phyloP scores from a whole-genome alignment of 169 alveolate species.

The Pseudocohnilembus persalinus region DNA sequence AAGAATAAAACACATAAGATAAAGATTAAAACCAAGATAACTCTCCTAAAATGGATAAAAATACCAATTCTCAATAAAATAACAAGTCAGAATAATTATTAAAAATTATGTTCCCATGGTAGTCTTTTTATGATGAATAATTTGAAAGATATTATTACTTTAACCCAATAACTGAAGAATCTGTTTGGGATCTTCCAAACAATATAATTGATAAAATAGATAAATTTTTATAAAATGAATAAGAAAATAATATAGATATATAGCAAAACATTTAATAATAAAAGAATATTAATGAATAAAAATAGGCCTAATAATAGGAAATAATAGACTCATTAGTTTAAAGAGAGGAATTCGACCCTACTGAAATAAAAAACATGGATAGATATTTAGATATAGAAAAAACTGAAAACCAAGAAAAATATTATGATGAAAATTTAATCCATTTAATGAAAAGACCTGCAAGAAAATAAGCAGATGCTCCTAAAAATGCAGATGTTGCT shows the following conservation, averaged over 20 bases:
- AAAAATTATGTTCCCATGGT: conserved; percentile 37
- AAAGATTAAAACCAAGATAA: background rate
- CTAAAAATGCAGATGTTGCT: conserved; percentile 78
- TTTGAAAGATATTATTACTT: conserved; percentile 66
- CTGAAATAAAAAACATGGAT: background rate
- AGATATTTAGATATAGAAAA: background rate
- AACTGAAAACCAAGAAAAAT: background rate
- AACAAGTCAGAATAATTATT: conserved; percentile 4
- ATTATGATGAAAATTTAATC: conserved; percentile 13
- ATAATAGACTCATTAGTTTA: conserved; percentile 17
- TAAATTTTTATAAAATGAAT: conserved; percentile 23
- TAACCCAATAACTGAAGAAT: conserved; percentile 75
- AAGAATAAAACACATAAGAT: too few relatives aligned
- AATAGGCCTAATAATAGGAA: conserved; percentile 5
- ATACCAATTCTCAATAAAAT: background rate
- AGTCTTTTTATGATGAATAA: conserved; percentile 60
- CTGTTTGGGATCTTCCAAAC: conserved; percentile 84
- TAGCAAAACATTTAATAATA: background rate
- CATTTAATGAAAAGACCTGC: conserved; percentile 79
- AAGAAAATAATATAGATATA: conserved; percentile 18
- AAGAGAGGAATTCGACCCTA: conserved; percentile 7
- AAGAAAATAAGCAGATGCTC: conserved; percentile 76
- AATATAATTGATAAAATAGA: conserved; percentile 49
- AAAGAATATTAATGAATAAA: background rate
- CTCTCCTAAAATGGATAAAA: background rate